Evolutionary conservation across 768 basidiomycete genomes (phyloP).

Genomic region (Clavaria fumosa): DNA sequence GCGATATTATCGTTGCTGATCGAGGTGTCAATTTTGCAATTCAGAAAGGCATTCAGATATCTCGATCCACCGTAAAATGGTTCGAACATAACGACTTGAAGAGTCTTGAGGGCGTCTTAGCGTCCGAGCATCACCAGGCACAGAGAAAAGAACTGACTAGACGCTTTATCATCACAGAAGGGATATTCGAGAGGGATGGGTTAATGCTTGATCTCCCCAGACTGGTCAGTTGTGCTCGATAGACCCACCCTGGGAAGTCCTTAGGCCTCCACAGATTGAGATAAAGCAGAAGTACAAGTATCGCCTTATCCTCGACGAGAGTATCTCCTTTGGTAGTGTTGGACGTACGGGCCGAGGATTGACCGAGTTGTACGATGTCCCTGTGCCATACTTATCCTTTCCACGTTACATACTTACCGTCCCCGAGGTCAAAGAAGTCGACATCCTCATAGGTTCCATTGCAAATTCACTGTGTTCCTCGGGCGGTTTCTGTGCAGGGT

Average conservation of each 20-base stretch:
- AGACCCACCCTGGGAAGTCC: not conserved
- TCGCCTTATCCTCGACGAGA: slow-evolving; percentile 87
- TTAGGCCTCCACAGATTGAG: slow-evolving; percentile 46
- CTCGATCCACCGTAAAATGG: slow-evolving; percentile 83
- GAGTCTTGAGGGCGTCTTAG: slow-evolving; percentile 78
- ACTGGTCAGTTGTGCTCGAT: slow-evolving; percentile 40
- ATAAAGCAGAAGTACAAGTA: slow-evolving; percentile 94
- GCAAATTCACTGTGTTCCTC: slow-evolving; percentile 69
- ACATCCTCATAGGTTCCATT: slow-evolving; percentile 88
- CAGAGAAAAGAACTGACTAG: slow-evolving; percentile 91
- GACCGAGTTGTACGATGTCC: slow-evolving; percentile 88
- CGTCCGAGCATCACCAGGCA: slow-evolving; percentile 62
- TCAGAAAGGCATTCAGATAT: slow-evolving; percentile 91
- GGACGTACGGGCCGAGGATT: slow-evolving; percentile 89
- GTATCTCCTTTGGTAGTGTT: slow-evolving; percentile 83
- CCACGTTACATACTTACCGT: not conserved
- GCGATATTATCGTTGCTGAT: slow-evolving; percentile 96
- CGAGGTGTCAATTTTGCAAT: slow-evolving; percentile 92
- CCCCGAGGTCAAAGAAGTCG: slow-evolving; percentile 69
- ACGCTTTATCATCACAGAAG: slow-evolving; percentile 92
- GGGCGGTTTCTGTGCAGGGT: slow-evolving; percentile 95
- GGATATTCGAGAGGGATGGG: slow-evolving; percentile 92
- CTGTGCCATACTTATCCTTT: slow-evolving; percentile 35
- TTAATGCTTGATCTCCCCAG: slow-evolving; percentile 85
- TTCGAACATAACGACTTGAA: slow-evolving; percentile 92